Percentiles rank a stretch among this genome's conserved stretches.
phyloP scores from a whole-genome alignment of 169 alveolate species.

The Plasmodium vivax region DNA sequence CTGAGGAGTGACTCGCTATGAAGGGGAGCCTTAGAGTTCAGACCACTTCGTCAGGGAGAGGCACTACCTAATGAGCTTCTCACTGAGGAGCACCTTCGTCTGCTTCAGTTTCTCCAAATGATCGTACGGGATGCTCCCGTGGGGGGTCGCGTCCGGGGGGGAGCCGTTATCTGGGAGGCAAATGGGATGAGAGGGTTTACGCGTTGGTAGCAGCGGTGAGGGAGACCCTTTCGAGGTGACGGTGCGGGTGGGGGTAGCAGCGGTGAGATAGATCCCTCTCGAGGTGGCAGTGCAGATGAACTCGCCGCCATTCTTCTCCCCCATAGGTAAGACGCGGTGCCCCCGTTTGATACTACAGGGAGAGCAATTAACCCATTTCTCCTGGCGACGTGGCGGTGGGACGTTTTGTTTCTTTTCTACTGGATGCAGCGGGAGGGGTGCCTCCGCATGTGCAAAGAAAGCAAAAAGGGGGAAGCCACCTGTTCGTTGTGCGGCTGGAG shows the following conservation, averaged over 20 bases:
- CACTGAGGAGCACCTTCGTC: background rate
- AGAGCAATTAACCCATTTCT: background rate
- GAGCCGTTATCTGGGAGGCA: background rate
- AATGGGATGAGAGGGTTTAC: background rate
- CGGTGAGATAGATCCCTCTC: background rate
- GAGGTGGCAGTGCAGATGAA: background rate
- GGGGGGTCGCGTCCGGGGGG: background rate
- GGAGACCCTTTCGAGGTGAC: background rate
- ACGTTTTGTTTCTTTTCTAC: background rate
- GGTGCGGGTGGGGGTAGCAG: too few species aligned
- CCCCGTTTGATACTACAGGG: background rate
- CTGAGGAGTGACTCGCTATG: background rate
- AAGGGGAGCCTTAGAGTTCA: background rate
- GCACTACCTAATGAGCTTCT: conserved; percentile 2
- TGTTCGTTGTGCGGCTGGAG: background rate
- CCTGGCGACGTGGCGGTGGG: background rate
- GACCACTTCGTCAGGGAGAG: background rate
- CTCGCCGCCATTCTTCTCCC: background rate
- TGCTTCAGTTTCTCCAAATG: background rate
- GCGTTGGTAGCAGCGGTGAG: background rate
- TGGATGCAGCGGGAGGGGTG: background rate
- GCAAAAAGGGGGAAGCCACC: too few species aligned
- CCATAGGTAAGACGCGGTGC: background rate
- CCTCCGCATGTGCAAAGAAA: too few species aligned
- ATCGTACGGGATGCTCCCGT: background rate